phyloP scores from a whole-genome alignment of 2,329 filamentous ascomycete species.

The Pleoardoris graminearum region DNA sequence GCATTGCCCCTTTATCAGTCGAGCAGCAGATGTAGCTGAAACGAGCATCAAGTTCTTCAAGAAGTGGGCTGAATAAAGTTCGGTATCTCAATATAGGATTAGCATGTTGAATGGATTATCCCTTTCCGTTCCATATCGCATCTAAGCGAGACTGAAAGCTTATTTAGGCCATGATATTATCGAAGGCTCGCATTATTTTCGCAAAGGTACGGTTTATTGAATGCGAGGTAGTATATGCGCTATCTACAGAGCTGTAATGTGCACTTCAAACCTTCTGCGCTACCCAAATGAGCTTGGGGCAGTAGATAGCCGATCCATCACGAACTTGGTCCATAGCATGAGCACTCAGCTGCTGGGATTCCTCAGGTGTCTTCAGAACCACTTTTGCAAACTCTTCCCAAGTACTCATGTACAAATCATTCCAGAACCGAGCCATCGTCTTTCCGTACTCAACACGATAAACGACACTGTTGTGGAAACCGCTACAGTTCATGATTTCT shows the following conservation, averaged over 20 bases:
- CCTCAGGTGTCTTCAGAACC: neutral
- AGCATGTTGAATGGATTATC: neutral
- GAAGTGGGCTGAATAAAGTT: too few relatives aligned
- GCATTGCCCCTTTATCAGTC: constrained; percentile 20
- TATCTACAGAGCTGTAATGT: too few relatives aligned
- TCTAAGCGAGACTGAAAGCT: too few relatives aligned
- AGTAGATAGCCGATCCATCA: neutral
- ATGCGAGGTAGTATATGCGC: too few relatives aligned
- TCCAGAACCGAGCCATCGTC: constrained; percentile 1
- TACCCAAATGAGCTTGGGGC: neutral
- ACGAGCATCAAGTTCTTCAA: neutral
- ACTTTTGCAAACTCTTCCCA: constrained; percentile 6
- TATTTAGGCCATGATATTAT: too few relatives aligned
- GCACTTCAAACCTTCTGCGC: neutral
- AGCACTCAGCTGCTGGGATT: neutral
- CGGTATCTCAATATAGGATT: too few relatives aligned
- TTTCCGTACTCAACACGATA: neutral
- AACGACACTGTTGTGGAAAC: neutral
- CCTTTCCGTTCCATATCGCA: too few relatives aligned
- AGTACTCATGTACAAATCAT: constrained; percentile 1
- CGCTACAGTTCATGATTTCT: neutral
- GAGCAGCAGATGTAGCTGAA: constrained; percentile 3
- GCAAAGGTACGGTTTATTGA: too few relatives aligned
- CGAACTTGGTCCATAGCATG: neutral
- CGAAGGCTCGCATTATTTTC: too few relatives aligned